Base-by-base conservation (phyloP, 495 filamentous ascomycete genomes). In the Sabuloglossum arenarium region DNA sequence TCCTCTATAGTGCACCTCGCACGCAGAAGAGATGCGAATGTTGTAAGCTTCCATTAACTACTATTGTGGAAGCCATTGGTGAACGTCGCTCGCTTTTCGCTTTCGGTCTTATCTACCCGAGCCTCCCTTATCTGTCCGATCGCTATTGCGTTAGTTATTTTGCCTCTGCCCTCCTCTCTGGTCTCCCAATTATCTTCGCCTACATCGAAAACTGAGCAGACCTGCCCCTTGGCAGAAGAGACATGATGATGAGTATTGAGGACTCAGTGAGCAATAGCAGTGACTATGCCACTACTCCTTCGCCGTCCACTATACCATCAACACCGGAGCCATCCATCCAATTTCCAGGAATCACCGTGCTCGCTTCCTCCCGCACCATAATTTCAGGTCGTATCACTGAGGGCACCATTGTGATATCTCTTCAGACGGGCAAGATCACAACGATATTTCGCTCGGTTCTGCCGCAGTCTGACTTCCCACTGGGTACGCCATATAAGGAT, bases 331-430 rank as follows among this genome's bases (percentile, higher is more conserved):
- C 47, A 60, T 51, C 28, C 23, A 11, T 1, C 9, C 69, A 65
- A 10, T 55, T 27, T 3, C 54, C 60, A 49, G 57, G 64, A 14
- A 77, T 84, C 64, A 76, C 74, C 30, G 88, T 96, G 59, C 75
- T 97, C 56, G 80, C 82, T 49, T 96, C 90, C 6, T 82, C 82
- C 1, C 79, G 88, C 59, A 84, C 86, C 39, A 79, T 98, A 34
- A 65, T 84, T 56, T 72, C 76, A 30, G 77, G 78, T 60, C 68
- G 73, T 59, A 67, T 95, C 65, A 88, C 80, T 9, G 74, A 82
- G 31, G 78, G 82, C 24, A 95, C 90, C 19, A 75, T 98, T 58
- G 75, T 84, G 46, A 72, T 96, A 61, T 94, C 86, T 6, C 80
- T 75, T 6, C 65, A 61, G 29, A 85, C 87, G 1, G 91, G 91